Evolutionary conservation across 2,329 filamentous ascomycete genomes (phyloP).

Genomic region (Corniculantispora saksenae): DNA sequence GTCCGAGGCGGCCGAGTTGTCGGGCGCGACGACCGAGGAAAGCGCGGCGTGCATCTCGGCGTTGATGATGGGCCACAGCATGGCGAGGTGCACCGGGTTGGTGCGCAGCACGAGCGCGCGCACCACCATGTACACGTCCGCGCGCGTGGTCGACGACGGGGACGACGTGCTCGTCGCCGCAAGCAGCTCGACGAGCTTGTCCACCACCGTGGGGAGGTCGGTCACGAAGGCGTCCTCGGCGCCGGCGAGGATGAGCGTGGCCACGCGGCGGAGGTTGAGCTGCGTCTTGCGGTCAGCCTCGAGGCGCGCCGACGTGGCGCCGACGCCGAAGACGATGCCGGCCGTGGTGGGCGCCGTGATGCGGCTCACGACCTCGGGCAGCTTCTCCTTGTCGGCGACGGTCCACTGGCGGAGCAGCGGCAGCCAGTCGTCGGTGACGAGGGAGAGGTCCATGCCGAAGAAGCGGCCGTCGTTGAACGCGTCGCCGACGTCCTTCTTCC

Average conservation of each 20-base stretch:
- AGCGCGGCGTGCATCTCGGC: slow-evolving; percentile 80
- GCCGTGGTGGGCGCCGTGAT: slow-evolving; percentile 86
- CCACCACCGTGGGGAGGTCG: slow-evolving; percentile 72
- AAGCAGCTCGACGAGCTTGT: slow-evolving; percentile 85
- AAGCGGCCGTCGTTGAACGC: slow-evolving; percentile 89
- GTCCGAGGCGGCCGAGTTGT: slow-evolving; percentile 63
- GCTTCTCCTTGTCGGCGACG: slow-evolving; percentile 81
- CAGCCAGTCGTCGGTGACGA: slow-evolving; percentile 78
- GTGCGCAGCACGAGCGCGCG: slow-evolving; percentile 79
- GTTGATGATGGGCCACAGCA: slow-evolving; percentile 89
- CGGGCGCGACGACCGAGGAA: slow-evolving; percentile 69
- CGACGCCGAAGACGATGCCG: slow-evolving; percentile 97
- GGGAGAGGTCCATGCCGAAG: slow-evolving; percentile 66
- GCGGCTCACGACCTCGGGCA: slow-evolving; percentile 77
- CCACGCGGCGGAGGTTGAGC: slow-evolving; percentile 80
- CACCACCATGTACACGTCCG: slow-evolving; percentile 87
- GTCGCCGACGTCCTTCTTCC: slow-evolving; percentile 90
- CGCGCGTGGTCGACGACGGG: slow-evolving; percentile 83
- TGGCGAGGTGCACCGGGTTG: slow-evolving; percentile 75
- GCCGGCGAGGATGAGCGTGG: slow-evolving; percentile 75
- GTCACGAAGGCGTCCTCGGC: slow-evolving; percentile 77
- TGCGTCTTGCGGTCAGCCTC: slow-evolving; percentile 94
- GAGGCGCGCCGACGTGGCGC: slow-evolving; percentile 87
- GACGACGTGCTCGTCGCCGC: slow-evolving; percentile 83
- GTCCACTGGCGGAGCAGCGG: slow-evolving; percentile 82